Percentiles rank a stretch among this genome's conserved stretches.
Conservation (phyloP, 805 yeast species). For the Torulaspora franciscae region DNA sequence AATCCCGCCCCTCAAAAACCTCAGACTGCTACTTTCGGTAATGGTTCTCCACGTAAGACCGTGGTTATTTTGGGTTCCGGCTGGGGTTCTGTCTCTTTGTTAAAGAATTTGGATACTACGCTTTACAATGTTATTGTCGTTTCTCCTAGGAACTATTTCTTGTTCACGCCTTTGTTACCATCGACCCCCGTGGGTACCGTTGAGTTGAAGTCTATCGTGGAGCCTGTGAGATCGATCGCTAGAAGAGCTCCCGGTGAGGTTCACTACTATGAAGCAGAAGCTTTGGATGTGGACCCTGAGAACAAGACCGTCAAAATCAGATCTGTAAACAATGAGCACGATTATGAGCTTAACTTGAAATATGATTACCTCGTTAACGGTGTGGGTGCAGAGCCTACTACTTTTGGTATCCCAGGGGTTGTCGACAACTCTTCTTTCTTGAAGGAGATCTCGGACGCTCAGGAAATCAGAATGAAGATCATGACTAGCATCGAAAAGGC, state of each 20-base stretch:
- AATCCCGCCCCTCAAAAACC: conserved; percentile 57
- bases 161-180: conserved; percentile 93
- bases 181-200: conserved; percentile 93
- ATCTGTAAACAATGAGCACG: conserved; percentile 47
- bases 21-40: conserved; percentile 51
- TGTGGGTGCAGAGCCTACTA: conserved; percentile 92
- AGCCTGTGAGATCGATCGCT: conserved; percentile 84
- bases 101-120: conserved; percentile 80
- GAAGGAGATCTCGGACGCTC: conserved; percentile 87
- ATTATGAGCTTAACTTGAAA: conserved; percentile 43
- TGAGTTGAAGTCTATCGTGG: conserved; percentile 85
- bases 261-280: conserved; percentile 84
- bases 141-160: conserved; percentile 91
- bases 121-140: conserved; percentile 84
- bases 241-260: conserved; percentile 76
- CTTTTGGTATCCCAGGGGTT: conserved; percentile 94
- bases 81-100: conserved; percentile 87
- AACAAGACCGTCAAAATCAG: conserved; percentile 59
- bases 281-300: conserved; percentile 72
- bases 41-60: conserved; percentile 42
- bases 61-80: conserved; percentile 80
- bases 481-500: conserved; percentile 91
- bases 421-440: conserved; percentile 80
- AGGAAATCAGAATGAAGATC: conserved; percentile 71
- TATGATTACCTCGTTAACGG: conserved; percentile 88